These are phyloP conservation scores for Nannochloropsis gaditana DNA, from an alignment of 108 stramenopile genomes.

Conservation along the genomic window DNA sequence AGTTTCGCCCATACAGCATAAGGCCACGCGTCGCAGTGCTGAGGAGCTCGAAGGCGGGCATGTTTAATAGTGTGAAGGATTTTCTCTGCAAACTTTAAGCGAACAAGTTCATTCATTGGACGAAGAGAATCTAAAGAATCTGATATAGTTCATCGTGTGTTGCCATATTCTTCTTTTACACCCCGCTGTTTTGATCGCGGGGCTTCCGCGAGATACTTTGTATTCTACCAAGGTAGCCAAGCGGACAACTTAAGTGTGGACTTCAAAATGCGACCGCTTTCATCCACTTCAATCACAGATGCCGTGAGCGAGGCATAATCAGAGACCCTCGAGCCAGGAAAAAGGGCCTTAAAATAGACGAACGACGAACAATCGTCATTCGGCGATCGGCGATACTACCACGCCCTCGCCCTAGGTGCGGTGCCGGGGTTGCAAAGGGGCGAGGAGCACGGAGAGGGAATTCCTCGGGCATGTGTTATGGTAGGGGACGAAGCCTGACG, in stretches of 20 bases:
- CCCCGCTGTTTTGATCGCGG: not conserved
- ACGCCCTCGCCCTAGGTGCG: not conserved
- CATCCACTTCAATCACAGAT: not conserved
- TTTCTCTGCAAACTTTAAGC: not conserved
- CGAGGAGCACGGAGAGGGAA: not conserved
- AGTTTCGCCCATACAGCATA: not conserved
- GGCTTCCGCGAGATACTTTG: not conserved
- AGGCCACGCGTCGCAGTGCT: not conserved
- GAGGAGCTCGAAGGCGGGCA: not conserved
- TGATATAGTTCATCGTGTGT: too few species aligned
- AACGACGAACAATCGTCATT: not conserved
- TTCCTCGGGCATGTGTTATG: not conserved
- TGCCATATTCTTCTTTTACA: too few species aligned
- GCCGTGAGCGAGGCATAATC: not conserved
- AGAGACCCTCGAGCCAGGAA: too few species aligned
- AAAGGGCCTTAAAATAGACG: not conserved
- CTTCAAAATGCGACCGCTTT: too few species aligned
- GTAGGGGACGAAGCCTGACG: not conserved
- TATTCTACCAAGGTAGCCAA: not conserved
- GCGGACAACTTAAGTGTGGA: not conserved
- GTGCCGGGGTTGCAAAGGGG: not conserved
- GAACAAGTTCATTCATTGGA: too few species aligned
- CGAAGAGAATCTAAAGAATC: too few species aligned
- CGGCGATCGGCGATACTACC: not conserved
- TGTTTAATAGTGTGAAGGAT: not conserved